Base-by-base conservation (phyloP, 495 filamentous ascomycete species). In the Aspergillus saccharolyticus region DNA sequence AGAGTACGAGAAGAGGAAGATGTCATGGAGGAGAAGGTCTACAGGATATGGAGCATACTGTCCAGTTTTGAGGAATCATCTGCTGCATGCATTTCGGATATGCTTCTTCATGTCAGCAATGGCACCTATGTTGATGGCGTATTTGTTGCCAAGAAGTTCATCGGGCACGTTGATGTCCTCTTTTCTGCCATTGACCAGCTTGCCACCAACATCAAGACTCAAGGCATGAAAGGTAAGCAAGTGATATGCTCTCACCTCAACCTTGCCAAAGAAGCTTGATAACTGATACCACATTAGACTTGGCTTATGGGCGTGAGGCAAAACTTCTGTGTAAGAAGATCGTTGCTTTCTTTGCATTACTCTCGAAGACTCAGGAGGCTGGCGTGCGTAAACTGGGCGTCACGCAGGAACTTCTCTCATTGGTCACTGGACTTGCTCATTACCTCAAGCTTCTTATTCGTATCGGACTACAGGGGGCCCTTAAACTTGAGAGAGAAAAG, bases 301-400 rank as follows among this genome's bases (percentile, higher is more conserved):
- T 97, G 43, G 87, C 90, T 22, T 97, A 97, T 68, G 88, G 89
- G 18, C 85, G 95, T 55, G 95, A 99, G 75, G 88, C 95, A 19
- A 99, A 97, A 73, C 80, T 99, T 28, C 85, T 99, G 14, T 99
- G 95, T 79, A 99, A 99, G 72, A 99, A 99, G 73, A 96, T 99
- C 53, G 94, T 99, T 22, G 89, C 94, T 17, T 99, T 99, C 77
- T 99, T 99, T 70, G 87, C 89, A 12, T 74, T 99, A 28, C 78
- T 99, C 4, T 91, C 93, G 2, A 96, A 96, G 65, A 93, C 90
- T 1, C 92, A 97, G 70, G 91, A 96, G 61, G 90, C 86, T 15
- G 90, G 90, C 8, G 85, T 90, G 39, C 79, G 89, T 44, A 81
- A 96, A 66, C 82, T 97, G 12, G 95, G 95, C 42, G 95, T 99